Evolutionary conservation across 805 yeast genomes (phyloP), one percentile per base, ranked within the genome.

Genomic region (Ascoidea rubescens): DNA sequence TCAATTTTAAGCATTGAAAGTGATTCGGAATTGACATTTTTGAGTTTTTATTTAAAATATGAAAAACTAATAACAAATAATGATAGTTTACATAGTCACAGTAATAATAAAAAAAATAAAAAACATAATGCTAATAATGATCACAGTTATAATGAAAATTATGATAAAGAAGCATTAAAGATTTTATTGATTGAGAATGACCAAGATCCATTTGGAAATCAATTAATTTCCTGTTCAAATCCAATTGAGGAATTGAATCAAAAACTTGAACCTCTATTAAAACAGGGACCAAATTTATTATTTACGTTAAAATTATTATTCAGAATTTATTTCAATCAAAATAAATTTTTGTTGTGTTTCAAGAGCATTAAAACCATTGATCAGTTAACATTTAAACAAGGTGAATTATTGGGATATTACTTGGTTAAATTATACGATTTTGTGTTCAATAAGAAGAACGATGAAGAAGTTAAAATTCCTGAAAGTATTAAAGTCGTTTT

Each of bases 271-370:
- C 14, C 30, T 32, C 48, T 37, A 49, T 46, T 48, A 47, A 16
- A 48, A 54, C 21, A 53, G 52, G 42, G 32, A 46, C 2, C 43
- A 10, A 37, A 37, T 10, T 48, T 52, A 7, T 47, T 54, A 8
- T 44, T 54, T 37, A 47, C 46, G 21, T 8, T 46, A n/a, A 55
- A 55, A 50, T 46, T 52, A 16, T 48, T 53, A 6, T 51, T 54
- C 32, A 45, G 48, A 21, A 31, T 53, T 3, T 48, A 50, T 46
- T 44, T 54, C 12, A 16, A 17, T 5, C 49, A 51, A 37, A 33
- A 17, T n/a, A 55, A 54, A 43, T 54, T 45, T 21, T n/a, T 55
- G 8, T 48, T 55, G 31, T 56, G 56, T 4, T 54, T 55, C 45
- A 53, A 54, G 42, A 30, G 33, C 7, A 33, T 55, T 30, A 55